Evolutionary conservation across 202 grass and related monocot species (phyloP).

Genomic region (Carex sylvatica): DNA sequence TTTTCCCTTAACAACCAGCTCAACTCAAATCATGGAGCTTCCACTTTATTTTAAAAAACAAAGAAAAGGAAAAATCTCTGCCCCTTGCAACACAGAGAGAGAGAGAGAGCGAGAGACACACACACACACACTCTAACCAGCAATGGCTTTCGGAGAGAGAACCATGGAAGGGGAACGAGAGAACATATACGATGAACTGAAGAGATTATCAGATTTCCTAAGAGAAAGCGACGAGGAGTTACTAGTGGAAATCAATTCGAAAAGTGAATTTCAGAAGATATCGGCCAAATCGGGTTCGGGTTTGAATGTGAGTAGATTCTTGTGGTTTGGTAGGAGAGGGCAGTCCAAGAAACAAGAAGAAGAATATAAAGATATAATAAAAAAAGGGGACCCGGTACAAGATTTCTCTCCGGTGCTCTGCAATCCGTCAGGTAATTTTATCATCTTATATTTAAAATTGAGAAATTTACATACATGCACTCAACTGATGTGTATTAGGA

Average conservation of each 20-base stretch:
- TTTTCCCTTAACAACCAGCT: not conserved
- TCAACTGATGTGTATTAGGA: not conserved
- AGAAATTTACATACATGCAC: not conserved
- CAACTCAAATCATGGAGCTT: slow-evolving; percentile 1
- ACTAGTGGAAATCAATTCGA: slow-evolving; percentile 5
- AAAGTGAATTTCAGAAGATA: not conserved
- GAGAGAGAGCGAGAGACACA: no score
- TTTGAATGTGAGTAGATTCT: not conserved
- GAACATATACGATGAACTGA: not conserved
- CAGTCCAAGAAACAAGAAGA: not conserved
- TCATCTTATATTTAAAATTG: not conserved
- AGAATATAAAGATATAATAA: not conserved
- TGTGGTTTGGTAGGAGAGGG: slow-evolving; percentile 1
- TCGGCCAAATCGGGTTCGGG: not conserved
- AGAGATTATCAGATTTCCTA: slow-evolving; percentile 28
- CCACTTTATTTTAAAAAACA: not conserved
- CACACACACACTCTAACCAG: not conserved
- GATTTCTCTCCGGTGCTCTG: not conserved
- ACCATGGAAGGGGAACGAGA: not conserved
- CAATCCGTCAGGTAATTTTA: slow-evolving; percentile 17
- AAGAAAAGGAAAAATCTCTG: not conserved
- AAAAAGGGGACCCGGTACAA: not conserved
- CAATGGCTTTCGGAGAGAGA: slow-evolving; percentile 9
- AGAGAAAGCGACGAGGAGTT: slow-evolving; percentile 17
- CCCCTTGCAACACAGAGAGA: not conserved